A percentile compares a stretch with the other conserved stretches of the same genome.
phyloP scores from a whole-genome alignment of 306 rosid species.

The Lathyrus aphaca region DNA sequence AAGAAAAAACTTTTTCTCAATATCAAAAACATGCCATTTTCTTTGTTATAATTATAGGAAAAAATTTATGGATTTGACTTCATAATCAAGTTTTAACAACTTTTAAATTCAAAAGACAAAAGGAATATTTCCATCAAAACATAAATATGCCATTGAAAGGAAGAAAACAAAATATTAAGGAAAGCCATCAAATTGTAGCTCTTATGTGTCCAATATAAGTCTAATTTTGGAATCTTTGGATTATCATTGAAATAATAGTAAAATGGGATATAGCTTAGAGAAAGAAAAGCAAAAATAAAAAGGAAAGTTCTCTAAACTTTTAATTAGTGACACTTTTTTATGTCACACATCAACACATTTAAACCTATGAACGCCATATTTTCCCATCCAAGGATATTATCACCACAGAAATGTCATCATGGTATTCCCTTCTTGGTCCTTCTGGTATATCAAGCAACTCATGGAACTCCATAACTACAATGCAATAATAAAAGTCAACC shows the following conservation, averaged over 20 bases:
- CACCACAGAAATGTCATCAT: constrained; percentile 77
- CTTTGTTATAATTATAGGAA: constrained; percentile 1
- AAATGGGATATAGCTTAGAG: no score
- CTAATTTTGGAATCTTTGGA: neutral
- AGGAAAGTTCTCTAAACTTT: constrained; percentile 18
- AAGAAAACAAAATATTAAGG: constrained; percentile 19
- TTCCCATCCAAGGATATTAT: constrained; percentile 75
- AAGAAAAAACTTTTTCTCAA: neutral
- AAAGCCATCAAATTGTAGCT: neutral
- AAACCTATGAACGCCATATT: constrained; percentile 71
- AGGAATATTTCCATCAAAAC: constrained; percentile 18
- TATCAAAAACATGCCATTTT: constrained; percentile 13
- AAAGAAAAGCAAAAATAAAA: no score
- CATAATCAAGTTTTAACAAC: constrained; percentile 5
- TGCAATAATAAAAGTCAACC: constrained; percentile 44
- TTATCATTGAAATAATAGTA: no score
- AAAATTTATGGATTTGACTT: constrained; percentile 30
- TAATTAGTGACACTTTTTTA: neutral
- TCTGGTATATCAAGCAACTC: constrained; percentile 83
- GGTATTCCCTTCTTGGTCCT: constrained; percentile 83
- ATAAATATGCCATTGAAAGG: constrained; percentile 28
- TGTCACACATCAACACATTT: constrained; percentile 33
- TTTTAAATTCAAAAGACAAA: neutral
- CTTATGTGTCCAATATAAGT: neutral
- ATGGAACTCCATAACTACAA: constrained; percentile 72